Evolutionary conservation across 2,329 filamentous ascomycete genomes (phyloP).

Genomic region (Cercospora berteroae): DNA sequence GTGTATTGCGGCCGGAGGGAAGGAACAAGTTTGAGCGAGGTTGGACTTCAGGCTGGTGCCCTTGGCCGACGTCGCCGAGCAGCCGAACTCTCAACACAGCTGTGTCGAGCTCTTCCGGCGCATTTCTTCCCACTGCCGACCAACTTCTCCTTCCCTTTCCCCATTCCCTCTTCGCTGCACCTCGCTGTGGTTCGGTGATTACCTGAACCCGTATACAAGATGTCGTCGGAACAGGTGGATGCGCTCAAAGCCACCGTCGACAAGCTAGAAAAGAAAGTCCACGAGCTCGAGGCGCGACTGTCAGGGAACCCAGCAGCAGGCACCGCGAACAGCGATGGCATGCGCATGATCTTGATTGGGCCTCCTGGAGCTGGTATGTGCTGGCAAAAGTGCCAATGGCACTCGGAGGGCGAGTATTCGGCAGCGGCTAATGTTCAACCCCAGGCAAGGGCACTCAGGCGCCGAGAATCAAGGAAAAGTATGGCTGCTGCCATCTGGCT

Average conservation of each 20-base stretch:
- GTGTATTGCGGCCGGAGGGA: conserved; percentile 1
- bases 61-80: conserved; percentile 6
- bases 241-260: conserved; percentile 76
- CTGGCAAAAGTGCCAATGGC: conserved; percentile 2
- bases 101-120: conserved; percentile 5
- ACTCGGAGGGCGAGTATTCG: background rate
- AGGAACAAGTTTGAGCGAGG: background rate
- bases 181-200: conserved; percentile 18
- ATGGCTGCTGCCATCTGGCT: conserved; percentile 93
- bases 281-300: conserved; percentile 76
- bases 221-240: conserved; percentile 27
- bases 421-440: conserved; percentile 14
- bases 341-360: conserved; percentile 97
- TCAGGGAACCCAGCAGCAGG: conserved; percentile 39
- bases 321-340: conserved; percentile 55
- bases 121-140: background rate
- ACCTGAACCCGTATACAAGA: conserved; percentile 14
- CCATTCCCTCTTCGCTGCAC: background rate
- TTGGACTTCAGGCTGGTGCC: background rate
- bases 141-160: background rate
- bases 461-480: conserved; percentile 97
- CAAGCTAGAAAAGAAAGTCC: conserved; percentile 81
- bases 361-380: conserved; percentile 91
- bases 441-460: conserved; percentile 98
- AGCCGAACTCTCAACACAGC: conserved; percentile 1